Base-by-base conservation (phyloP, 78 protist genomes). In the Protostelium mycophagum region DNA sequence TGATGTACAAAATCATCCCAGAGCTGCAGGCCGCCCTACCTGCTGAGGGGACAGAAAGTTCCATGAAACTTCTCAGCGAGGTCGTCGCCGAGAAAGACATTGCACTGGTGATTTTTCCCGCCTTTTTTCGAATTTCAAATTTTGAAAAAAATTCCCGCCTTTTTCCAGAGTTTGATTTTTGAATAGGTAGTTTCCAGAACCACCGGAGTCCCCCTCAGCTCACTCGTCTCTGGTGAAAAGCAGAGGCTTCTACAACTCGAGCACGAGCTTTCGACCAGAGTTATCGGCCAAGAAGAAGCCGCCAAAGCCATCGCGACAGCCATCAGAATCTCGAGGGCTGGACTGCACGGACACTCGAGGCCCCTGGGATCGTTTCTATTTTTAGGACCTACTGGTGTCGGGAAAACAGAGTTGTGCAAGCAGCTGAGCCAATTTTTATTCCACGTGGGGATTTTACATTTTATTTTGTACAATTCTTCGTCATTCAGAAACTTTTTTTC, bases 201-300 rank as follows among this genome's bases (percentile, higher is more conserved):
- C 95, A 99, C 99, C 0, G 99, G 99, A 88, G 97, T 99, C 9
- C 99, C 99, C 83, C 98, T 98, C 23, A 37, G 85, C 35, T 83
- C 87, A 38, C 94, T 99, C 38, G 28, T 73, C 38, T 63, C 89
- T 90, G 84, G 93, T n/a, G 98, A 98, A 86, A 88, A 93, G 37
- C 95, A 98, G 34, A 90, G 96, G 84, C 89, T 98, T 28, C 96
- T 98, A 1, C 28, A 84, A 28, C 92, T 98, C 86, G 96, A 51
- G 1, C 86, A 96, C n/a, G 85, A n/a, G 5, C 92, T 99, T 1
- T 88, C 86, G 38, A 0, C 38, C 87, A 93, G 97, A 23, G 98
- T 99, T 31, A 83, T 98, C 1, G 99, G 99, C 83, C 99, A 99
- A 93, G 91, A 91, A 16, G 96, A 90, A 9, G 99, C 99, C 0